Evolutionary conservation across 352 stramenopile genomes (phyloP).

Genomic region (Phytophthora podocarpi): DNA sequence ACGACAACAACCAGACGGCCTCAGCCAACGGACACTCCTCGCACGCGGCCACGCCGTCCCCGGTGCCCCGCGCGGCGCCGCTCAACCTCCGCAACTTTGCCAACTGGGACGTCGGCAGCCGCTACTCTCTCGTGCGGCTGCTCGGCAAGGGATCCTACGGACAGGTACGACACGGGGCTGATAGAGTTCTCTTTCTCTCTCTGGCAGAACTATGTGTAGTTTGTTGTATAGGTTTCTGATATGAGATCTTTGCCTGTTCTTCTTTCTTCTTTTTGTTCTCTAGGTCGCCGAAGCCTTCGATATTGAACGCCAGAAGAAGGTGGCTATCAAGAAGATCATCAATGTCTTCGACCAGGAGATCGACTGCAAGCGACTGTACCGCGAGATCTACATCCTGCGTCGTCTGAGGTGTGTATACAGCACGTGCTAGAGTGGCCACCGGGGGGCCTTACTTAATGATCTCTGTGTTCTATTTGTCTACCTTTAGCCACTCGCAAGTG

Average conservation of each 20-base stretch:
- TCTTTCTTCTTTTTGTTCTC: not conserved
- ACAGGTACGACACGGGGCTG: slow-evolving; percentile 57
- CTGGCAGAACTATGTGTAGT: not conserved
- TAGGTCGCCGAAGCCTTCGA: slow-evolving; percentile 84
- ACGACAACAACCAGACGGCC: slow-evolving; percentile 32
- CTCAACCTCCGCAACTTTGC: slow-evolving; percentile 83
- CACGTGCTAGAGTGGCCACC: no score
- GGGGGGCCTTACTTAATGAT: slow-evolving; percentile 6
- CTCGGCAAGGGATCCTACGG: slow-evolving; percentile 88
- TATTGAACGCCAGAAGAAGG: slow-evolving; percentile 76
- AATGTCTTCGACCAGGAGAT: slow-evolving; percentile 90
- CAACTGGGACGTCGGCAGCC: slow-evolving; percentile 82
- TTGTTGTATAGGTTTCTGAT: slow-evolving; percentile 11
- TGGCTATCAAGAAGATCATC: slow-evolving; percentile 91
- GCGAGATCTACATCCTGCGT: slow-evolving; percentile 90
- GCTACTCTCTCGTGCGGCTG: slow-evolving; percentile 81
- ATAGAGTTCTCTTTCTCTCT: no score
- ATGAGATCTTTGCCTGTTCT: slow-evolving; percentile 7
- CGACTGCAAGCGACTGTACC: slow-evolving; percentile 87
- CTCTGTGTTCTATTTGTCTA: not conserved
- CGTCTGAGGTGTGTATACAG: slow-evolving; percentile 65
- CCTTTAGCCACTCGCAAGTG: slow-evolving; percentile 74
- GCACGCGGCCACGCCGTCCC: slow-evolving; percentile 61
- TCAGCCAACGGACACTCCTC: slow-evolving; percentile 33
- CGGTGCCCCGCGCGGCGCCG: slow-evolving; percentile 65